phyloP scores from a whole-genome alignment of 805 yeast genomes.

The Wickerhamomyces silvicola region DNA sequence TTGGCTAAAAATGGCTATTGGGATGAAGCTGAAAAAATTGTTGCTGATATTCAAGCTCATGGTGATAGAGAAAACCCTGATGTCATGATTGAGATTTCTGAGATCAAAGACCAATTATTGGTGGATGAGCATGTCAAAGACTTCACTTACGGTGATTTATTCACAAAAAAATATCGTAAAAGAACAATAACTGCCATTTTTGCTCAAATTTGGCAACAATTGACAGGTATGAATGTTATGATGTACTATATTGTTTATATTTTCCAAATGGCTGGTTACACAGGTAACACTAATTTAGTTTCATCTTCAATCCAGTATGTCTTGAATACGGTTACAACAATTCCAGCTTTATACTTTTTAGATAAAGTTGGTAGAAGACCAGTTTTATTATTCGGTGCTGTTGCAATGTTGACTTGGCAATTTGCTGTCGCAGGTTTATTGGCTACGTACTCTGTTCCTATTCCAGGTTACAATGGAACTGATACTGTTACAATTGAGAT shows the following conservation, averaged over 20 bases:
- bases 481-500: constrained; percentile 31
- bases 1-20: constrained; percentile 49
- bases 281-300: constrained; percentile 57
- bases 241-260: too few relatives aligned
- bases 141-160: too few relatives aligned
- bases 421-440: too few relatives aligned
- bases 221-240: constrained; percentile 67
- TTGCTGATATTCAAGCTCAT: constrained; percentile 49
- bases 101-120: constrained; percentile 31
- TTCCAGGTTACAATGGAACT: constrained; percentile 26
- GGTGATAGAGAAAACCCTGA: constrained; percentile 41
- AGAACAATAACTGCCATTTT: constrained; percentile 38
- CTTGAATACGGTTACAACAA: constrained; percentile 42
- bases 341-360: constrained; percentile 48
- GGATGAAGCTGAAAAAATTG: constrained; percentile 50
- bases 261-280: too few relatives aligned
- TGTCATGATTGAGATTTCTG: constrained; percentile 38
- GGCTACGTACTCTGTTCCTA: too few relatives aligned
- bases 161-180: constrained; percentile 34
- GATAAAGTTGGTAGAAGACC: constrained; percentile 64
- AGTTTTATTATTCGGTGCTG: constrained; percentile 53
- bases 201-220: constrained; percentile 51
- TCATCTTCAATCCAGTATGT: constrained; percentile 41
- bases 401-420: too few relatives aligned
- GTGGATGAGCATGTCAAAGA: constrained; percentile 21